Percentiles rank a stretch among this genome's conserved stretches.
Evolutionary conservation across 441 rosid genomes (phyloP).

Genomic region (Pelargonium australe): DNA sequence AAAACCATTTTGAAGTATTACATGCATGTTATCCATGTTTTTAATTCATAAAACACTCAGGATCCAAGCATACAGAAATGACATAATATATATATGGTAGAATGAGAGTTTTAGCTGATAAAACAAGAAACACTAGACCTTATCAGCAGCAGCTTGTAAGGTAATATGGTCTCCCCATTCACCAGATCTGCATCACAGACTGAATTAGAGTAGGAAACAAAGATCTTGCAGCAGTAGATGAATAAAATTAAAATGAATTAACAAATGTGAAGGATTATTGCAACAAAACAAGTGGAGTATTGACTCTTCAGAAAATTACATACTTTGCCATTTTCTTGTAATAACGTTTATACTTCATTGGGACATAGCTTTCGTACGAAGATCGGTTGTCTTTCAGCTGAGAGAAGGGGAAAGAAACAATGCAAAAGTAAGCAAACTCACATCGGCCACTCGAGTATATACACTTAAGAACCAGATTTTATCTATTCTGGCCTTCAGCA

Average conservation of each 20-base stretch:
- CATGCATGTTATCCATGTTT: not conserved
- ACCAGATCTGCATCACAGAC: conserved; percentile 53
- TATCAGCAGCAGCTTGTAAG: conserved; percentile 95
- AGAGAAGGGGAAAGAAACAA: conserved; percentile 24
- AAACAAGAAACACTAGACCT: conserved; percentile 37
- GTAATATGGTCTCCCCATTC: conserved; percentile 98
- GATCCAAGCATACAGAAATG: not conserved
- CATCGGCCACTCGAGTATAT: not conserved
- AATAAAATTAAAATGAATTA: conserved; percentile 15
- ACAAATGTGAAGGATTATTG: conserved; percentile 11
- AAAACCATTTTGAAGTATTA: not conserved
- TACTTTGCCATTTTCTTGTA: conserved; percentile 86
- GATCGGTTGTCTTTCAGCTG: conserved; percentile 71
- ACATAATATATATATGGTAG: too few relatives aligned
- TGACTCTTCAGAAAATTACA: conserved; percentile 24
- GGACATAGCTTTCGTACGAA: conserved; percentile 80
- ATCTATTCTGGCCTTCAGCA: not conserved
- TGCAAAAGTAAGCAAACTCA: conserved; percentile 17
- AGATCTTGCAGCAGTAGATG: not conserved
- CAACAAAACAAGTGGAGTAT: conserved; percentile 14
- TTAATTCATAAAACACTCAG: not conserved
- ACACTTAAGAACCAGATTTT: not conserved
- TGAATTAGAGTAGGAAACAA: conserved; percentile 17
- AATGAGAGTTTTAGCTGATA: conserved; percentile 9
- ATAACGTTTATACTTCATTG: conserved; percentile 88